Conservation (phyloP, 495 filamentous ascomycete species). For the Staphylotrichum longicolle region DNA sequence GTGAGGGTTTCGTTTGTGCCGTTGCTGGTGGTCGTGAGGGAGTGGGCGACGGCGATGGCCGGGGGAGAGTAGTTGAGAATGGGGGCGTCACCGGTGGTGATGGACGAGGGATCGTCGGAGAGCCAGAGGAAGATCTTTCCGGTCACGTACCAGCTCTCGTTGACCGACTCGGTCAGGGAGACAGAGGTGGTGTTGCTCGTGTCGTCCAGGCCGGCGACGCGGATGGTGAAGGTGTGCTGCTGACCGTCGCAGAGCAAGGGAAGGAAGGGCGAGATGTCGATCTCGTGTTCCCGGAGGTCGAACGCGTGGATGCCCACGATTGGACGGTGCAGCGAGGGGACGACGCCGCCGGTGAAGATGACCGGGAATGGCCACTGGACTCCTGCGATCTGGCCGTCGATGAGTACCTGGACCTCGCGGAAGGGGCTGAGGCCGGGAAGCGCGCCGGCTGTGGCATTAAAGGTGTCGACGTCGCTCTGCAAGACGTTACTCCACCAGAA, state of each 20-base stretch:
- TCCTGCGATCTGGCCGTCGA: constrained; percentile 73
- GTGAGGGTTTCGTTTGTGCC: constrained; percentile 60
- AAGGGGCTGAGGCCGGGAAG: constrained; percentile 75
- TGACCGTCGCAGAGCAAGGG: constrained; percentile 63
- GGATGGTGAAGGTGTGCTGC: constrained; percentile 68
- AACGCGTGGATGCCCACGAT: constrained; percentile 84
- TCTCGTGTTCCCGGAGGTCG: constrained; percentile 76
- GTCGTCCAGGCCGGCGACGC: constrained; percentile 60
- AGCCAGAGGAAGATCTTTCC: constrained; percentile 80
- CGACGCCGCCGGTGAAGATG: constrained; percentile 85
- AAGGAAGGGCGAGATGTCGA: constrained; percentile 80
- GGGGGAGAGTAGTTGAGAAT: constrained; percentile 31
- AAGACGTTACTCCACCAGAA: constrained; percentile 90
- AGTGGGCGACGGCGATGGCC: constrained; percentile 36
- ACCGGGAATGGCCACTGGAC: constrained; percentile 83
- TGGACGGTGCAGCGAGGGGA: constrained; percentile 77
- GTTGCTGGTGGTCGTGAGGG: constrained; percentile 42
- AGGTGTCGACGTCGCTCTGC: constrained; percentile 60
- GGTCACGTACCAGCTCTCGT: constrained; percentile 74
- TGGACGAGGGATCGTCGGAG: constrained; percentile 43
- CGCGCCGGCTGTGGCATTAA: constrained; percentile 52
- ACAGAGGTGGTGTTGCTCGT: constrained; percentile 37
- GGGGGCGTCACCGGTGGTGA: constrained; percentile 50
- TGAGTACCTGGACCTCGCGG: constrained; percentile 76
- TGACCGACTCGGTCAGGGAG: constrained; percentile 58